These are phyloP conservation scores for Acanthamoeba castellanii DNA, from an alignment of 208 protist genomes.

Conservation along the genomic window DNA sequence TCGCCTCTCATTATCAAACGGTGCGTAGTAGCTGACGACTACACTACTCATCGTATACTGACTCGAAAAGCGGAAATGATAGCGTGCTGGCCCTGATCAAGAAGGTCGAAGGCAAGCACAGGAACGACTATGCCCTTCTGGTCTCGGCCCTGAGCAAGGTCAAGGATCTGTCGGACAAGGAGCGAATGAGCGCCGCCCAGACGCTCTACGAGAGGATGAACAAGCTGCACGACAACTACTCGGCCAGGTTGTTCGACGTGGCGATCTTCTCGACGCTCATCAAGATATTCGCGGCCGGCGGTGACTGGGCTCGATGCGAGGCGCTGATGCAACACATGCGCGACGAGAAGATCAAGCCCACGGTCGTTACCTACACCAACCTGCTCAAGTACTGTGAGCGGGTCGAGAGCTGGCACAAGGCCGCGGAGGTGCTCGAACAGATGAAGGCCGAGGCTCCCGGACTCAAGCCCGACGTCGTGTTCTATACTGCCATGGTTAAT, in stretches of 20 bases:
- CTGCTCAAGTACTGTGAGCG: conserved; percentile 60
- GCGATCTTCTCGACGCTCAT: conserved; percentile 28
- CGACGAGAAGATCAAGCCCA: conserved; percentile 13
- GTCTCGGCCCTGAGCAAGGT: neutral
- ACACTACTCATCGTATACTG: neutral
- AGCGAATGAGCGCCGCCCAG: neutral
- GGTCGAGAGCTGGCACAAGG: conserved; percentile 10
- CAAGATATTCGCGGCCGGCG: conserved; percentile 24
- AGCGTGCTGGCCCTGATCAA: conserved; percentile 18
- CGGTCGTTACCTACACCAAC: conserved; percentile 44
- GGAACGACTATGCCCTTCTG: conserved; percentile 21
- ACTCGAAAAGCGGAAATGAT: neutral
- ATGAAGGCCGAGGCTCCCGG: neutral
- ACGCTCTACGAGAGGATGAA: neutral
- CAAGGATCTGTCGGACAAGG: neutral
- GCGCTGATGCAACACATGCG: neutral
- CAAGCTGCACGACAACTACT: neutral
- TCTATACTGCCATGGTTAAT: conserved; percentile 7
- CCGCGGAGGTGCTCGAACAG: neutral
- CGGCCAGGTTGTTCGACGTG: conserved; percentile 35
- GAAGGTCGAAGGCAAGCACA: neutral
- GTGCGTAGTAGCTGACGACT: neutral
- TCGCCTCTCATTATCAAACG: neutral
- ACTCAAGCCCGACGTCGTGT: conserved; percentile 14
- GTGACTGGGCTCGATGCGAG: conserved; percentile 18